Percentiles rank a stretch among this genome's conserved stretches.
Conservation (phyloP, 2,329 filamentous ascomycete genomes). For the Sporothrix luriei region DNA sequence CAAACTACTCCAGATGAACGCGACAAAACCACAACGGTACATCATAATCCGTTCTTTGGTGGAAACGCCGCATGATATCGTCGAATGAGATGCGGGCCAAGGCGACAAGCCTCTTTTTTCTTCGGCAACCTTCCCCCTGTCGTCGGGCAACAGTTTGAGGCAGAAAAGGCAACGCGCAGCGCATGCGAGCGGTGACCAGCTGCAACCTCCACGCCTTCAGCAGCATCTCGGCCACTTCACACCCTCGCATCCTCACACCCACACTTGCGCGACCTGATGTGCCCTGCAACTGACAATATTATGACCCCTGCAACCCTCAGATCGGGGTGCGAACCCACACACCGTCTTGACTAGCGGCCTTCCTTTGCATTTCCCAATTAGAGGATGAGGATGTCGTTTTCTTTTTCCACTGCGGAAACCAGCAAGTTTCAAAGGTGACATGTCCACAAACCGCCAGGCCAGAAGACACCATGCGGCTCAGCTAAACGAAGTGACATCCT, state of each 20-base stretch:
- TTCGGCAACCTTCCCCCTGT: not conserved
- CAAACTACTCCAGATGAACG: no score
- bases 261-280: not conserved
- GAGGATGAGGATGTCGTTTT: not conserved
- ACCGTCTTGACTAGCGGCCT: constrained; percentile 23
- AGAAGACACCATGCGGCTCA: constrained; percentile 7
- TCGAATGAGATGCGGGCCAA: not conserved
- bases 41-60: no score
- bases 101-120: not conserved
- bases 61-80: not conserved
- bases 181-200: not conserved
- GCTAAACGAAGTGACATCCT: not conserved
- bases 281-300: constrained; percentile 24
- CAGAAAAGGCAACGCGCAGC: constrained; percentile 2
- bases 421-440: not conserved
- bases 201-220: not conserved
- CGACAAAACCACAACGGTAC: no score
- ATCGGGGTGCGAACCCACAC: constrained; percentile 28
- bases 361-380: not conserved
- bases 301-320: constrained; percentile 4
- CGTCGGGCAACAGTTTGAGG: constrained; percentile 10
- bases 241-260: not conserved
- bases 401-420: not conserved
- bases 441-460: not conserved
- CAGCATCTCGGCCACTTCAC: not conserved